A percentile compares a stretch with the other conserved stretches of the same genome.
Conservation (phyloP, 2,329 filamentous ascomycete genomes). For the Ophiostoma sp. region DNA sequence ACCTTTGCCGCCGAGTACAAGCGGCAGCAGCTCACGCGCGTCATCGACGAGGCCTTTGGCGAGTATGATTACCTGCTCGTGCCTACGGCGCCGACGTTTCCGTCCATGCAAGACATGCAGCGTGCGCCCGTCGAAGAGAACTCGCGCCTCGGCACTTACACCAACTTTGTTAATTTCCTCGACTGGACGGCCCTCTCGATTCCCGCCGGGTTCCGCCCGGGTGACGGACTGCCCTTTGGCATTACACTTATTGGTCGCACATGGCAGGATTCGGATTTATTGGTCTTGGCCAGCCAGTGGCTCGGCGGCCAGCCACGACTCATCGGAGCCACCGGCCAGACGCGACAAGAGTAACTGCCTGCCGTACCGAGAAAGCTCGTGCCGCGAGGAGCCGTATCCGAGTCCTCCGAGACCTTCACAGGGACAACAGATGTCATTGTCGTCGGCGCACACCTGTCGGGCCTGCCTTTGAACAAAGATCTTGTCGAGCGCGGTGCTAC, state of each 20-base stretch:
- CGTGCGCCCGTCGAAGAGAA: constrained; percentile 50
- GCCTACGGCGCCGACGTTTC: constrained; percentile 50
- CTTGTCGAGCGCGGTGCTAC: constrained; percentile 32
- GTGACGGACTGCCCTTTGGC: constrained; percentile 37
- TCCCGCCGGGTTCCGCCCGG: constrained; percentile 40
- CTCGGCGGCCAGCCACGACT: constrained; percentile 25
- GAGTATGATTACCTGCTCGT: constrained; percentile 45
- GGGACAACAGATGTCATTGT: constrained; percentile 28
- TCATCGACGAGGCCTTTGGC: constrained; percentile 38
- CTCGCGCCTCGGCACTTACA: constrained; percentile 49
- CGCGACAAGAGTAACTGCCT: background rate
- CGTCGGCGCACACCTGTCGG: constrained; percentile 30
- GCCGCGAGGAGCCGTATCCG: background rate
- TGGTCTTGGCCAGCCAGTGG: constrained; percentile 29
- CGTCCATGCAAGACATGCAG: constrained; percentile 46
- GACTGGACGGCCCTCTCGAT: constrained; percentile 51
- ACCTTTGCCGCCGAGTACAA: constrained; percentile 40
- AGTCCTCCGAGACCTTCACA: no score
- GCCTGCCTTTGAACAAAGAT: constrained; percentile 30
- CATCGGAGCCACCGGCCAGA: constrained; percentile 32
- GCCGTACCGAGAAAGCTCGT: background rate
- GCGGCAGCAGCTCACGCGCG: constrained; percentile 37
- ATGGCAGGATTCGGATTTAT: constrained; percentile 35
- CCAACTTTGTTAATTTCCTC: constrained; percentile 56
- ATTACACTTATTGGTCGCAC: constrained; percentile 36